Conservation (phyloP, 306 rosid genomes). For the Quercus rubra region DNA sequence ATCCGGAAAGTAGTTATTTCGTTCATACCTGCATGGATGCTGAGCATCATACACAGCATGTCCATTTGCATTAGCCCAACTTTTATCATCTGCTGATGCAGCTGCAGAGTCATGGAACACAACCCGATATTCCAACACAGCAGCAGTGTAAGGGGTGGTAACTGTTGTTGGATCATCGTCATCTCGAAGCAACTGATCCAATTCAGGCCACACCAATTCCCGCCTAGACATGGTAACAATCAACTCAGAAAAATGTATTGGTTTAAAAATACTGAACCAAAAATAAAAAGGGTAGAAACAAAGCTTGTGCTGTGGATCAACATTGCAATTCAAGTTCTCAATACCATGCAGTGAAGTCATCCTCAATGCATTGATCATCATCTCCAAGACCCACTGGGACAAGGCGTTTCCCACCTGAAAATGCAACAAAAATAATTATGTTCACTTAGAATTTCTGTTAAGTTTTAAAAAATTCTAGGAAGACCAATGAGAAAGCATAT, state of each 20-base stretch:
- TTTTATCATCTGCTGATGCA: conserved; percentile 47
- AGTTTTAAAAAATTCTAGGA: not conserved
- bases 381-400: conserved; percentile 89
- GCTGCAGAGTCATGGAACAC: conserved; percentile 54
- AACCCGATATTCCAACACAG: conserved; percentile 76
- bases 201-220: conserved; percentile 84
- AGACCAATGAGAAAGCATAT: conserved; percentile 4
- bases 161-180: conserved; percentile 68
- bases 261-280: not conserved
- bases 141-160: conserved; percentile 91
- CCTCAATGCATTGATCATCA: conserved; percentile 97
- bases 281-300: not conserved
- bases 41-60: conserved; percentile 84
- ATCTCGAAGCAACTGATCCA: conserved; percentile 79
- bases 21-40: conserved; percentile 83
- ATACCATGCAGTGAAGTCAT: conserved; percentile 98
- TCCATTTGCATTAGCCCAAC: conserved; percentile 74
- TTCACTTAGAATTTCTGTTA: not conserved
- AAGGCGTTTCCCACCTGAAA: conserved; percentile 83
- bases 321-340: conserved; percentile 16
- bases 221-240: conserved; percentile 52
- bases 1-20: not conserved
- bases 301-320: conserved; percentile 7
- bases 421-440: conserved; percentile 6
- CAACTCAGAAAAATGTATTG: not conserved